Evolutionary conservation across 2,329 filamentous ascomycete species (phyloP).

Genomic region (Ceratocystis ficicola): DNA sequence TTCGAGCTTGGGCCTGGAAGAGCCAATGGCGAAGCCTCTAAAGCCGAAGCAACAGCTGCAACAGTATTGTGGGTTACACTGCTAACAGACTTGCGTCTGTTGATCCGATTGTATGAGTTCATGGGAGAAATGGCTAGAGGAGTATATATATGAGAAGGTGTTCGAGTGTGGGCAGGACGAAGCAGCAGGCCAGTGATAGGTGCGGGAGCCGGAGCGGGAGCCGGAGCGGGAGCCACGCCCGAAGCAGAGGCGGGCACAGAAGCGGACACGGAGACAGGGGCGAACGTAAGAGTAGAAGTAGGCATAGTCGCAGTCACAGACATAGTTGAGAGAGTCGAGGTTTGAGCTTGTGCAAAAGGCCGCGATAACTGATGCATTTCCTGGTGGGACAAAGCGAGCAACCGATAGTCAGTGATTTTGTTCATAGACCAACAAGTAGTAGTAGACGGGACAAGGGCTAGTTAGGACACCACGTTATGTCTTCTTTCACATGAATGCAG

Average conservation of each 20-base stretch:
- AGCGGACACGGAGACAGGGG: conserved; percentile 25
- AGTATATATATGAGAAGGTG: conserved; percentile 63
- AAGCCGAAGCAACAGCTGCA: conserved; percentile 39
- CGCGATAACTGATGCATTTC: conserved; percentile 54
- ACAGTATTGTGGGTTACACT: conserved; percentile 30
- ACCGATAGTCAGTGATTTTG: conserved; percentile 23
- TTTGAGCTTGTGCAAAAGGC: conserved; percentile 31
- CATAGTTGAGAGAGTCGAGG: conserved; percentile 19
- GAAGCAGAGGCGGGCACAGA: background rate
- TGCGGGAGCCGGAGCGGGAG: background rate
- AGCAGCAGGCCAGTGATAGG: conserved; percentile 43
- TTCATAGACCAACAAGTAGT: conserved; percentile 15
- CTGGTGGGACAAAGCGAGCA: conserved; percentile 32
- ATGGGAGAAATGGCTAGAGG: conserved; percentile 54
- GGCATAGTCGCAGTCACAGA: conserved; percentile 29
- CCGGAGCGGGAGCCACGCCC: background rate
- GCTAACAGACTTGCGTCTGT: conserved; percentile 86
- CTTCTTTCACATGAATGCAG: background rate
- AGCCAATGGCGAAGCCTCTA: conserved; percentile 28
- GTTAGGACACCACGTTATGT: background rate
- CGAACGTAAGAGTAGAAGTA: conserved; percentile 3
- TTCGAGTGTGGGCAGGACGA: conserved; percentile 56
- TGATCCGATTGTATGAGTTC: conserved; percentile 73
- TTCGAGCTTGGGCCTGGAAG: conserved; percentile 28
- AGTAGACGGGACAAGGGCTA: background rate